Evolutionary conservation across 176 grass and related monocot genomes (phyloP).

Genomic region (Carex myosuroides): DNA sequence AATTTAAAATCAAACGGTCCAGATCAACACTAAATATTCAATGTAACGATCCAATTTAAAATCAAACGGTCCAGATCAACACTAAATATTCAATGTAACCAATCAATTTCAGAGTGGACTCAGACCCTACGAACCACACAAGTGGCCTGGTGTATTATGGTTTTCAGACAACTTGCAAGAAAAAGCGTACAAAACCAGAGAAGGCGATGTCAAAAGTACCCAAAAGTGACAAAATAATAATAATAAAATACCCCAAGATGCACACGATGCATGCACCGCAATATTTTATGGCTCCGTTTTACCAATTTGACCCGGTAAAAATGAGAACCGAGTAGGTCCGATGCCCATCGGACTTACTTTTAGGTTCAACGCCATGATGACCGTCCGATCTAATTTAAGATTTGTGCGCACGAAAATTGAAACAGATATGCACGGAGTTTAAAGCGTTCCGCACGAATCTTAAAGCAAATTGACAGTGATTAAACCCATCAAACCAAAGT

Average conservation of each 20-base stretch:
- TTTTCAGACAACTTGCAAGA: not conserved
- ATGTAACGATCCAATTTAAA: not conserved
- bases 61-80: not conserved
- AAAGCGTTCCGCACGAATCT: too few relatives aligned
- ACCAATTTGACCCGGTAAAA: not conserved
- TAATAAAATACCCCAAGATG: not conserved
- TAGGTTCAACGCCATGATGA: too few relatives aligned
- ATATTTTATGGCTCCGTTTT: not conserved
- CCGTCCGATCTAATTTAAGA: too few relatives aligned
- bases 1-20: not conserved
- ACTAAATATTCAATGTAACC: not conserved
- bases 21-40: not conserved
- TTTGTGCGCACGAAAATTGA: too few relatives aligned
- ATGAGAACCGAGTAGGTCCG: too few relatives aligned
- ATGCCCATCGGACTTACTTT: too few relatives aligned
- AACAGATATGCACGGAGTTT: too few relatives aligned
- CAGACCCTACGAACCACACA: not conserved
- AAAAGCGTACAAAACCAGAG: conserved; percentile 6
- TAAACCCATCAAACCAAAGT: too few relatives aligned
- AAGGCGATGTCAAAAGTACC: not conserved
- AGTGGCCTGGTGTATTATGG: not conserved
- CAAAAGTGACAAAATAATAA: not conserved
- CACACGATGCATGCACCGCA: not conserved
- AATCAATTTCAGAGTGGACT: too few relatives aligned
- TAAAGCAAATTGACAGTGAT: too few relatives aligned